phyloP scores from a whole-genome alignment of 2,329 filamentous ascomycete species.

The Xylariaceae sp. region DNA sequence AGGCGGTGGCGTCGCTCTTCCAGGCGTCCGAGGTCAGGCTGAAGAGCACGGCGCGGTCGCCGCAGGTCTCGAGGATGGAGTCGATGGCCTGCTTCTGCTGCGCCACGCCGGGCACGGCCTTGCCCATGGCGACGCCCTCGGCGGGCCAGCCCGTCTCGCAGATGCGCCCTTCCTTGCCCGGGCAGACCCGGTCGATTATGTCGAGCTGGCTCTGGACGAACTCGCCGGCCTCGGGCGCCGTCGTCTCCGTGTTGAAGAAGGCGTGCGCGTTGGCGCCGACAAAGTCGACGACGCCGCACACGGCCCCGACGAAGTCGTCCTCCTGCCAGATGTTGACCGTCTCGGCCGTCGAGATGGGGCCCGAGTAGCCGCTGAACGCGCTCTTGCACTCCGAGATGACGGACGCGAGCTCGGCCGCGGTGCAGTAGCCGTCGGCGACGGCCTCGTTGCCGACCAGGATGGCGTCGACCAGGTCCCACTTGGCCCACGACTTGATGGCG shows the following conservation, averaged over 20 bases:
- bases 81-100: slow-evolving; percentile 69
- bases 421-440: slow-evolving; percentile 65
- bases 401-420: slow-evolving; percentile 53
- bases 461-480: slow-evolving; percentile 71
- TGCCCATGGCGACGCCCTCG: slow-evolving; percentile 60
- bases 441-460: slow-evolving; percentile 89
- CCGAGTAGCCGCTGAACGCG: slow-evolving; percentile 65
- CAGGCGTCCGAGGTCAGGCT: slow-evolving; percentile 71
- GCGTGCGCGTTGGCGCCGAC: slow-evolving; percentile 84
- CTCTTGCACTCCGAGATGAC: slow-evolving; percentile 64
- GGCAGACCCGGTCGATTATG: slow-evolving; percentile 62
- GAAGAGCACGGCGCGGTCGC: slow-evolving; percentile 71
- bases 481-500: slow-evolving; percentile 62
- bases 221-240: slow-evolving; percentile 58
- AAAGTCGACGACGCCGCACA: slow-evolving; percentile 72
- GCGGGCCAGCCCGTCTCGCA: slow-evolving; percentile 89
- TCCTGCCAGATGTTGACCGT: slow-evolving; percentile 71
- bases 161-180: slow-evolving; percentile 65
- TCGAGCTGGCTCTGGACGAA: slow-evolving; percentile 71
- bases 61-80: slow-evolving; percentile 58
- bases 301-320: slow-evolving; percentile 42
- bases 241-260: slow-evolving; percentile 75
- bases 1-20: slow-evolving; percentile 61
- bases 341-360: slow-evolving; percentile 77
- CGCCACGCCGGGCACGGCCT: slow-evolving; percentile 55